Conservation (phyloP, 1,284 basidiomycete species). For the Cryptococcus amylolentus region DNA sequence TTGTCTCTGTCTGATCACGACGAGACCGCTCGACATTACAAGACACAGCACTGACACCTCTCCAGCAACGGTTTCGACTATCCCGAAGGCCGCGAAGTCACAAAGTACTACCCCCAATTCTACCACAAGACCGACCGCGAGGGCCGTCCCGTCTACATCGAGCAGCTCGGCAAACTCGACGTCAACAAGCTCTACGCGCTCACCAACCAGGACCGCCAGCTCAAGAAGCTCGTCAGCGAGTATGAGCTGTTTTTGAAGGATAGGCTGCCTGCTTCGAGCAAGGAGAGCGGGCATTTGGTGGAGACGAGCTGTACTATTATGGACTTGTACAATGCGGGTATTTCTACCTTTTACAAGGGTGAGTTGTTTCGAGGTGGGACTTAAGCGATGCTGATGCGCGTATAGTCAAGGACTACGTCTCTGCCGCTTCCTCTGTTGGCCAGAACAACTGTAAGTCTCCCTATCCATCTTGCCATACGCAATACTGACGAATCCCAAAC, state of each 20-base stretch:
- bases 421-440: slow-evolving; percentile 71
- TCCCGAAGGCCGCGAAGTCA: slow-evolving; percentile 74
- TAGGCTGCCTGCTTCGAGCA: slow-evolving; percentile 75
- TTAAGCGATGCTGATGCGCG: neutral
- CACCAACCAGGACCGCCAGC: slow-evolving; percentile 83
- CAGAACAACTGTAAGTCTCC: slow-evolving; percentile 69
- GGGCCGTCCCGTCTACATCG: slow-evolving; percentile 92
- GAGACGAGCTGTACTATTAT: slow-evolving; percentile 99
- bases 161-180: slow-evolving; percentile 86
- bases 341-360: slow-evolving; percentile 75
- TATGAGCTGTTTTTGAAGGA: slow-evolving; percentile 84
- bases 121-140: slow-evolving; percentile 97
- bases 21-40: neutral
- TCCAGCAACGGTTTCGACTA: slow-evolving; percentile 76
- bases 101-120: slow-evolving; percentile 92
- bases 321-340: slow-evolving; percentile 78
- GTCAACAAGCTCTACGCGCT: slow-evolving; percentile 73
- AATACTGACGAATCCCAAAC: neutral
- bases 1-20: neutral
- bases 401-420: slow-evolving; percentile 83
- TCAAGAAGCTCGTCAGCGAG: slow-evolving; percentile 84
- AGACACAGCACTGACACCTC: neutral
- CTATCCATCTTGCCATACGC: neutral
- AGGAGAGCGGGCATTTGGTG: slow-evolving; percentile 72
- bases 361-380: slow-evolving; percentile 9